These are phyloP conservation scores for Alternaria arbusti DNA, from an alignment of 2,329 filamentous ascomycete genomes.

Conservation along the genomic window DNA sequence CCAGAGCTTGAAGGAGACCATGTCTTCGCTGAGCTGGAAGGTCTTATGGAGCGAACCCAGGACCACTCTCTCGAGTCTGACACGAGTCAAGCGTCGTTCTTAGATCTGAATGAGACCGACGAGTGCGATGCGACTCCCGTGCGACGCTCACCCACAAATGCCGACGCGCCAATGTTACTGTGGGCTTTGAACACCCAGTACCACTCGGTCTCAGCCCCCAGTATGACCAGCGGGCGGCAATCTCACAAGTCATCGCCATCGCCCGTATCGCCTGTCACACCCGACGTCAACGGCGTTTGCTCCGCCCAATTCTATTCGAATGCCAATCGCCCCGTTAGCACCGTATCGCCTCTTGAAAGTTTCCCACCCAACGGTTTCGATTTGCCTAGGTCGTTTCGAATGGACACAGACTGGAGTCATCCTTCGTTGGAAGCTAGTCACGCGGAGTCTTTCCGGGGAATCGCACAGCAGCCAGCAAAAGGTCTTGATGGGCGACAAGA, in stretches of 20 bases:
- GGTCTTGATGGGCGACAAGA: neutral
- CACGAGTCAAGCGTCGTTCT: neutral
- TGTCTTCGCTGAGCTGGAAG: neutral
- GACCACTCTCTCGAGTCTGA: neutral
- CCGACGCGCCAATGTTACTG: neutral
- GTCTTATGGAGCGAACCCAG: neutral
- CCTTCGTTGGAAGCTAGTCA: neutral
- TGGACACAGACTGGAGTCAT: neutral
- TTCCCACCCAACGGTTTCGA: neutral
- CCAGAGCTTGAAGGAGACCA: neutral
- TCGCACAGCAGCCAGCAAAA: neutral
- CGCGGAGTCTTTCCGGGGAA: neutral
- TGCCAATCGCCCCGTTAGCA: neutral
- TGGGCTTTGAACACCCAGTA: neutral
- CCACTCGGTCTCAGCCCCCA: neutral
- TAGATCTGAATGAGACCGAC: neutral
- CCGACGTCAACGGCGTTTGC: neutral
- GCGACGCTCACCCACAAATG: neutral
- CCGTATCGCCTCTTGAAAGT: neutral
- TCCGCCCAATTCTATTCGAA: neutral
- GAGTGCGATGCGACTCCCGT: neutral
- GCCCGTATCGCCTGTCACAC: conserved; percentile 8
- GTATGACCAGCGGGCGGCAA: neutral
- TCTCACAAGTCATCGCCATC: neutral
- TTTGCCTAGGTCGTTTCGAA: neutral